A percentile compares a stretch with the other conserved stretches of the same genome.
Evolutionary conservation across 2,329 filamentous ascomycete species (phyloP).

Genomic region (Trichophyton rubrum): DNA sequence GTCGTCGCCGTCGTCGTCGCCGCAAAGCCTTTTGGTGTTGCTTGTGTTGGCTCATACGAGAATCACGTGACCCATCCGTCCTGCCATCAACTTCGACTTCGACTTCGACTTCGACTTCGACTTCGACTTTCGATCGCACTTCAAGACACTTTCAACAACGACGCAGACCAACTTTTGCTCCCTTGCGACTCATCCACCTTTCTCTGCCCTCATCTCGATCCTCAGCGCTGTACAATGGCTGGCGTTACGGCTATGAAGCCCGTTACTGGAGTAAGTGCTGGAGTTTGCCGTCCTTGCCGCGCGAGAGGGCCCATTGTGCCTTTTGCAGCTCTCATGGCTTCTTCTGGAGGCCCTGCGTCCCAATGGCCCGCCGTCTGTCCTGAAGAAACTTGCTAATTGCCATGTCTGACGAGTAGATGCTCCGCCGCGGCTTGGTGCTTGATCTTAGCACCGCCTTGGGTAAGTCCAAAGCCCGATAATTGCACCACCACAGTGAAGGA

Average conservation of each 20-base stretch:
- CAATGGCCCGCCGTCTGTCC: background rate
- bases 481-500: background rate
- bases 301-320: background rate
- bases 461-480: slow-evolving; percentile 31
- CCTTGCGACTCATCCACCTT: slow-evolving; percentile 13
- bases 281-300: background rate
- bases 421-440: slow-evolving; percentile 52
- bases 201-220: slow-evolving; percentile 14
- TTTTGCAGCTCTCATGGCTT: background rate
- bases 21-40: background rate
- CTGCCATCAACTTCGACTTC: background rate
- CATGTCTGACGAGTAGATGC: slow-evolving; percentile 40
- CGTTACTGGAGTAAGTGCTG: slow-evolving; percentile 36
- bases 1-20: background rate
- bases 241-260: slow-evolving; percentile 34
- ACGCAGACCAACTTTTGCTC: background rate
- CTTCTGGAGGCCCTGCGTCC: background rate
- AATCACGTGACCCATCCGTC: background rate
- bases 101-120: background rate
- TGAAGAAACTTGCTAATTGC: background rate
- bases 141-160: slow-evolving; percentile 2
- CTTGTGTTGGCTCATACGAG: background rate
- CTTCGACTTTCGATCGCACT: slow-evolving; percentile 10
- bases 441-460: slow-evolving; percentile 55
- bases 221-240: slow-evolving; percentile 12